These are phyloP conservation scores for Blastocladiella britannica DNA, from an alignment of 192 early-diverging fungal genomes.

Conservation along the genomic window DNA sequence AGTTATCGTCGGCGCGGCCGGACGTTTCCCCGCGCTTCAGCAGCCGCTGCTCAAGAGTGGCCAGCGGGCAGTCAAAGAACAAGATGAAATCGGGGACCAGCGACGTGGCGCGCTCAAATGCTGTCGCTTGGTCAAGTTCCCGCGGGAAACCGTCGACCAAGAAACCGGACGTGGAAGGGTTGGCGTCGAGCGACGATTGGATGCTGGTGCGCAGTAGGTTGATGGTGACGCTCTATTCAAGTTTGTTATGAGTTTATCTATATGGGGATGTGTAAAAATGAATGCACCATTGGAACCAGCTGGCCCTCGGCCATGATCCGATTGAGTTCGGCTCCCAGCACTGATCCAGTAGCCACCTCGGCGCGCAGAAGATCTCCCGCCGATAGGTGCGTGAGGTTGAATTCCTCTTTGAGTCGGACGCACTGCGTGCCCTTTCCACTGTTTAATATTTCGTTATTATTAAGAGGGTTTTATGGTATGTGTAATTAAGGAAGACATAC, in stretches of 20 bases:
- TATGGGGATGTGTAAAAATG: too few relatives aligned
- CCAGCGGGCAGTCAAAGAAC: slow-evolving; percentile 30
- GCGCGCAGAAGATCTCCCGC: slow-evolving; percentile 37
- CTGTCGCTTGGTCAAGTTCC: slow-evolving; percentile 30
- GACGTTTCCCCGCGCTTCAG: slow-evolving; percentile 35
- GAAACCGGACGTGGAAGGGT: slow-evolving; percentile 15
- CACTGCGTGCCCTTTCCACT: slow-evolving; percentile 30
- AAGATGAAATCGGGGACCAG: slow-evolving; percentile 14
- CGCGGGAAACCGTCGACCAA: slow-evolving; percentile 47
- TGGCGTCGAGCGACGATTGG: slow-evolving; percentile 12
- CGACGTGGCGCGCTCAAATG: slow-evolving; percentile 9
- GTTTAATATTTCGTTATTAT: background rate
- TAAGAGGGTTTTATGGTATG: background rate
- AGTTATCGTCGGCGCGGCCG: slow-evolving; percentile 34
- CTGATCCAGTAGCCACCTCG: slow-evolving; percentile 21
- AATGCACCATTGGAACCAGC: slow-evolving; percentile 23
- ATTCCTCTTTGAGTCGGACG: slow-evolving; percentile 17
- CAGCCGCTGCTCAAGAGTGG: slow-evolving; percentile 23
- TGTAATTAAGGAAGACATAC: background rate
- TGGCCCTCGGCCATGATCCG: slow-evolving; percentile 33
- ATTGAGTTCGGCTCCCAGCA: slow-evolving; percentile 18
- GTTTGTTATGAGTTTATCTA: too few relatives aligned
- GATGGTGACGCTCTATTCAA: background rate
- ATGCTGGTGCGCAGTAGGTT: background rate
- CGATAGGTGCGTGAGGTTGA: slow-evolving; percentile 27